phyloP scores from a whole-genome alignment of 1,284 basidiomycete genomes.

The Ceratobasidium sp. region DNA sequence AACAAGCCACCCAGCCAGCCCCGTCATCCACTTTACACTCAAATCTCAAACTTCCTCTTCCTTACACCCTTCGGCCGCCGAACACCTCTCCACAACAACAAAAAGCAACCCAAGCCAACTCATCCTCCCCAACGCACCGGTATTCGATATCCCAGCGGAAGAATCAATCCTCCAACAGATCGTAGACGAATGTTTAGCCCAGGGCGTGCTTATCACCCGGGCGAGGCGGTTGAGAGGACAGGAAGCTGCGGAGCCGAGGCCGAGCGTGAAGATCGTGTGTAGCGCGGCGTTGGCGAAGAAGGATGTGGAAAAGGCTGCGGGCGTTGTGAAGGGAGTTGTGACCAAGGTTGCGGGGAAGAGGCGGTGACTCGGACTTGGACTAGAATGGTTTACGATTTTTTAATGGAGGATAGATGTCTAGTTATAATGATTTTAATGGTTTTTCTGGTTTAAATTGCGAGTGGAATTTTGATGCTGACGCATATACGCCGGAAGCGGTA shows the following conservation, averaged over 20 bases:
- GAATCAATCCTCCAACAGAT: constrained; percentile 88
- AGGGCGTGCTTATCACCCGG: constrained; percentile 86
- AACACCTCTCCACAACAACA: constrained; percentile 48
- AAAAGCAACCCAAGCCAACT: constrained; percentile 65
- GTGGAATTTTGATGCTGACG: background rate
- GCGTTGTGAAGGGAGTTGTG: constrained; percentile 80
- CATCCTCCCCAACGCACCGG: constrained; percentile 61
- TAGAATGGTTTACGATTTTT: constrained; percentile 1
- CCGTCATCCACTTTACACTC: constrained; percentile 90
- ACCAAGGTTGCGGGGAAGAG: constrained; percentile 75
- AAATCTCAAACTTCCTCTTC: constrained; percentile 53
- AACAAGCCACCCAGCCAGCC: constrained; percentile 87
- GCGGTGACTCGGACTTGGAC: constrained; percentile 40
- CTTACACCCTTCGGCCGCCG: constrained; percentile 53
- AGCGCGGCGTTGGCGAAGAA: constrained; percentile 85
- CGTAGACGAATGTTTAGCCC: constrained; percentile 83
- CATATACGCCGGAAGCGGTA: background rate
- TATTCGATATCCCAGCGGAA: constrained; percentile 77
- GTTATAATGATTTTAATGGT: constrained; percentile 11
- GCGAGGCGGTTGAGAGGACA: constrained; percentile 86
- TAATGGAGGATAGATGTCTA: constrained; percentile 11
- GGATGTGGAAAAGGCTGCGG: constrained; percentile 91
- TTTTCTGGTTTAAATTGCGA: too few relatives aligned
- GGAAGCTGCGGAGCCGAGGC: constrained; percentile 84
- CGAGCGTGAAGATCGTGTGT: constrained; percentile 90